These are phyloP conservation scores for Atkinsonella texensis DNA, from an alignment of 2,329 filamentous ascomycete genomes.

Conservation along the genomic window DNA sequence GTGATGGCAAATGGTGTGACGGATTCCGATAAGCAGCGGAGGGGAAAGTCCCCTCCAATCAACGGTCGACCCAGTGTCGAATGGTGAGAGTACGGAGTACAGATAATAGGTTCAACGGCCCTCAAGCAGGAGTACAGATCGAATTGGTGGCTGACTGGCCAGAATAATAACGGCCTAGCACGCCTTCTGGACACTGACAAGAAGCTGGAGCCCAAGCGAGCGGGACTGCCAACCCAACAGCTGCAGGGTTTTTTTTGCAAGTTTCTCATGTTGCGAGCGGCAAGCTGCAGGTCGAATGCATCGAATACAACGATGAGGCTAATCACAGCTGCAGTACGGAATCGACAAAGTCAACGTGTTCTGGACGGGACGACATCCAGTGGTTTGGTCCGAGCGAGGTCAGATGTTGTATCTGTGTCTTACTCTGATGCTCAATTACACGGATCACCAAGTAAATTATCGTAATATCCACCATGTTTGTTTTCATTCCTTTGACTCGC, in stretches of 20 bases:
- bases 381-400: too few species aligned
- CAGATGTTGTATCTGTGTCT: too few species aligned
- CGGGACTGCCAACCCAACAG: background rate
- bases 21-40: background rate
- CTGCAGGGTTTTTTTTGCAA: background rate
- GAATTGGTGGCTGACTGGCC: constrained; percentile 1
- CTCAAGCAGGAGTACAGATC: background rate
- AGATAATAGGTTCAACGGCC: too few species aligned
- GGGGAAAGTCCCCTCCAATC: background rate
- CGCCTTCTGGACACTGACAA: background rate
- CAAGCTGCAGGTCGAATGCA: too few species aligned
- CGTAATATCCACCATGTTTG: too few species aligned
- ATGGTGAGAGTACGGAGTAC: background rate
- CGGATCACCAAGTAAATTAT: too few species aligned
- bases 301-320: background rate
- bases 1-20: background rate
- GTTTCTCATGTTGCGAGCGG: background rate
- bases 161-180: background rate
- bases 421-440: too few species aligned
- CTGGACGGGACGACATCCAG: too few species aligned
- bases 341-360: background rate
- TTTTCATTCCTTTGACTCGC: too few species aligned
- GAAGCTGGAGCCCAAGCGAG: background rate
- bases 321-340: background rate
- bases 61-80: background rate